Evolutionary conservation across 2,329 filamentous ascomycete species (phyloP).

Genomic region (Trichoderma breve): DNA sequence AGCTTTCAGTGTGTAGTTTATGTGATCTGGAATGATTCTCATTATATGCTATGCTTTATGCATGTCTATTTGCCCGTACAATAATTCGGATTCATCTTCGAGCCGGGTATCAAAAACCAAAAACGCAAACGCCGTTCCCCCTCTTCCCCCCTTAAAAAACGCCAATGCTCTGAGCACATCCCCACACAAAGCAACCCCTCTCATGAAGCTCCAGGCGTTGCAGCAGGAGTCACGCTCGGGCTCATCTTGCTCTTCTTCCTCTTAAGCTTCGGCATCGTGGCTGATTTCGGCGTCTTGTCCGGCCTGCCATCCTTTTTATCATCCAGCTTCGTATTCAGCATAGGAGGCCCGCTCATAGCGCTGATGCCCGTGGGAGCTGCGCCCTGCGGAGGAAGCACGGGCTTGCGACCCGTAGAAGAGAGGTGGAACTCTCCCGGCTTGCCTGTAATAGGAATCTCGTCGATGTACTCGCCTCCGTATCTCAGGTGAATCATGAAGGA

Average conservation of each 20-base stretch:
- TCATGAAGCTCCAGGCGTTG: slow-evolving; percentile 28
- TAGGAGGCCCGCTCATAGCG: slow-evolving; percentile 35
- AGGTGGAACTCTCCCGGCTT: slow-evolving; percentile 65
- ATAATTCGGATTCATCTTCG: not conserved
- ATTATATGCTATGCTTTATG: not conserved
- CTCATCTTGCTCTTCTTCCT: slow-evolving; percentile 49
- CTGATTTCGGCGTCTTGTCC: slow-evolving; percentile 45
- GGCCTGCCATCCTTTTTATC: slow-evolving; percentile 48
- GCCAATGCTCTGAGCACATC: not conserved
- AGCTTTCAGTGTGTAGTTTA: not conserved
- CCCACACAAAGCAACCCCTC: not conserved
- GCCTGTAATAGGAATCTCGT: slow-evolving; percentile 67
- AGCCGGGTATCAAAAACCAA: slow-evolving; percentile 18
- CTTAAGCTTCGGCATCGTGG: slow-evolving; percentile 43
- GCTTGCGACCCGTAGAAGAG: slow-evolving; percentile 57
- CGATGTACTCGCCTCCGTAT: slow-evolving; percentile 63
- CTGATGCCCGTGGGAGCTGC: slow-evolving; percentile 34
- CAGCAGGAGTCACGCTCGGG: slow-evolving; percentile 34
- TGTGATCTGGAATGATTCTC: not conserved
- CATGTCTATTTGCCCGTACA: not conserved
- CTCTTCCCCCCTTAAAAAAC: not conserved
- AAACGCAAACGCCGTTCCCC: not conserved
- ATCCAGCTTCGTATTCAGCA: slow-evolving; percentile 42
- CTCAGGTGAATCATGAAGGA: slow-evolving; percentile 56
- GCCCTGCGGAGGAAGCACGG: slow-evolving; percentile 34